Evolutionary conservation across 176 grass and related monocot species (phyloP).

Genomic region (Oryza glaberrima): DNA sequence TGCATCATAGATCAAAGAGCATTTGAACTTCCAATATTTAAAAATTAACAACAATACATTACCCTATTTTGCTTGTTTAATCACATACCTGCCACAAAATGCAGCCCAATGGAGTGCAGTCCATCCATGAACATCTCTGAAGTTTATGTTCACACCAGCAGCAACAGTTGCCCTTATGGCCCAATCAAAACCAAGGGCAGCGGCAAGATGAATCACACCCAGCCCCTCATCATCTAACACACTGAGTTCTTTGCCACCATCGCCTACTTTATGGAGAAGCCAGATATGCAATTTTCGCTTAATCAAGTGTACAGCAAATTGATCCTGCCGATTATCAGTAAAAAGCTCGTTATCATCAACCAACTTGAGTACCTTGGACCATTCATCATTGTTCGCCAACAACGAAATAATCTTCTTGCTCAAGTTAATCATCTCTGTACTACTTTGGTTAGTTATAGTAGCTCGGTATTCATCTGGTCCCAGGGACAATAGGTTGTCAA

Average conservation of each 20-base stretch:
- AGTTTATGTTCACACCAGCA: slow-evolving; percentile 76
- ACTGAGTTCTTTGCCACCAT: slow-evolving; percentile 66
- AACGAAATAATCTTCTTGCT: slow-evolving; percentile 67
- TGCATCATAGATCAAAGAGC: slow-evolving; percentile 44
- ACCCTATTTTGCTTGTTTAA: background rate
- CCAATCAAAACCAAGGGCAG: slow-evolving; percentile 91
- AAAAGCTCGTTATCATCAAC: slow-evolving; percentile 54
- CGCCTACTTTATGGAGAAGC: slow-evolving; percentile 77
- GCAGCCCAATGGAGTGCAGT: slow-evolving; percentile 92
- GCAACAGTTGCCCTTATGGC: slow-evolving; percentile 62
- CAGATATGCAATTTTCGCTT: slow-evolving; percentile 73
- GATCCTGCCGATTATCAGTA: slow-evolving; percentile 49
- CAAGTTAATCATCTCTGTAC: slow-evolving; percentile 55
- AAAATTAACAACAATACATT: slow-evolving; percentile 4
- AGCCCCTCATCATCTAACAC: slow-evolving; percentile 87
- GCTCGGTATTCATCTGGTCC: slow-evolving; percentile 57
- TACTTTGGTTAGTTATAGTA: slow-evolving; percentile 38
- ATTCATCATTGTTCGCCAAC: slow-evolving; percentile 64
- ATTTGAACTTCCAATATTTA: slow-evolving; percentile 27
- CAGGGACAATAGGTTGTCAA: slow-evolving; percentile 71
- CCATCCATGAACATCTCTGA: slow-evolving; percentile 83
- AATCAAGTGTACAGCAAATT: slow-evolving; percentile 63
- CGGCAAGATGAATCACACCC: slow-evolving; percentile 77
- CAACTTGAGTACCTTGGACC: slow-evolving; percentile 74
- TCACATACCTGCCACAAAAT: slow-evolving; percentile 72